phyloP scores from a whole-genome alignment of 345 rosid species.

The Lepidium aucheri region DNA sequence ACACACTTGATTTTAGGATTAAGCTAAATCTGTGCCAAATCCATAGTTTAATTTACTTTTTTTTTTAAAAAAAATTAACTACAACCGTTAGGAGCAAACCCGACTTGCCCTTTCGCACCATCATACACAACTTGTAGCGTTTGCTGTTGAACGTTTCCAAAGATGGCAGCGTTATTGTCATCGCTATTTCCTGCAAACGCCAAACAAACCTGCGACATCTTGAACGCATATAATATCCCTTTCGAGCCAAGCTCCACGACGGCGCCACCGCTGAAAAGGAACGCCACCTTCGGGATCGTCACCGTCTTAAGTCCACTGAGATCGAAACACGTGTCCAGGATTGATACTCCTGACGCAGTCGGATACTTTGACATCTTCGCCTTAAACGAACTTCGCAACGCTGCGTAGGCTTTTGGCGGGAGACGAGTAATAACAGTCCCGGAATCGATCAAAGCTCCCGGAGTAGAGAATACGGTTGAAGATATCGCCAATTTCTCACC shows the following conservation, averaged over 20 bases:
- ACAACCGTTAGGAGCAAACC: conserved; percentile 60
- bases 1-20: conserved; percentile 9
- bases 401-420: conserved; percentile 55
- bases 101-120: conserved; percentile 46
- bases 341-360: conserved; percentile 38
- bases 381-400: conserved; percentile 38
- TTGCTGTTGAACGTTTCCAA: conserved; percentile 72
- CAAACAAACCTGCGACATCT: conserved; percentile 55
- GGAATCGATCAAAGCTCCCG: conserved; percentile 70
- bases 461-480: conserved; percentile 35
- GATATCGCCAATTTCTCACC: conserved; percentile 42
- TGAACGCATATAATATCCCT: conserved; percentile 41
- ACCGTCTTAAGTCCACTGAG: conserved; percentile 30
- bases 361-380: conserved; percentile 53
- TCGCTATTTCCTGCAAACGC: conserved; percentile 69
- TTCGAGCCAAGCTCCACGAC: conserved; percentile 34
- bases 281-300: conserved; percentile 40
- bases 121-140: conserved; percentile 71
- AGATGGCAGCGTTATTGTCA: conserved; percentile 38
- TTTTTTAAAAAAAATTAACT: conserved; percentile 10
- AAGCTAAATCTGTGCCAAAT: conserved; percentile 9
- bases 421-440: conserved; percentile 84
- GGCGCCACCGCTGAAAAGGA: conserved; percentile 40
- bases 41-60: not conserved
- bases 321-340: conserved; percentile 81